Evolutionary conservation across 2,329 filamentous ascomycete species (phyloP).

Genomic region (Alternaria sp.): DNA sequence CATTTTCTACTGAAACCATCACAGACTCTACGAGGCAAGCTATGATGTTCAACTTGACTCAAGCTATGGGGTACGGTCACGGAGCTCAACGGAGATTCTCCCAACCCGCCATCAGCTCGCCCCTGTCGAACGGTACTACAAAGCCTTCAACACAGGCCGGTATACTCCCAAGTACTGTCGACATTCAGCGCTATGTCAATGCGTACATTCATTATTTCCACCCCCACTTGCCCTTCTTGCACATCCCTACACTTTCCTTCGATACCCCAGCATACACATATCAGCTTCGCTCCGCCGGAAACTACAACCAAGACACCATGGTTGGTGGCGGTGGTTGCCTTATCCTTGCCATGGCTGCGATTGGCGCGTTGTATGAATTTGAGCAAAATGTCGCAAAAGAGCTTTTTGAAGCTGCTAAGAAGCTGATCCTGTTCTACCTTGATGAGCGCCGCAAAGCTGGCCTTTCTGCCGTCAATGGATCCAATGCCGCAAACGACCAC

Average conservation of each 20-base stretch:
- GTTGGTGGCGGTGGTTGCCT: conserved; percentile 85
- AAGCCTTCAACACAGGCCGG: conserved; percentile 57
- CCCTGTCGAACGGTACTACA: conserved; percentile 51
- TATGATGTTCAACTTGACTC: conserved; percentile 68
- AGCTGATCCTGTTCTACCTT: conserved; percentile 91
- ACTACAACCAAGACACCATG: conserved; percentile 63
- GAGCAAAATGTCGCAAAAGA: conserved; percentile 82
- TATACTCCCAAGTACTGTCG: conserved; percentile 78
- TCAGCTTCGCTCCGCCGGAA: conserved; percentile 66
- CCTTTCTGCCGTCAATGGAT: conserved; percentile 68
- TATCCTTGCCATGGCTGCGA: conserved; percentile 87
- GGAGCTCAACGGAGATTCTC: conserved; percentile 65
- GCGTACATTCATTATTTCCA: conserved; percentile 94
- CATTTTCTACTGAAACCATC: conserved; percentile 71
- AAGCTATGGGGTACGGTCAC: conserved; percentile 64
- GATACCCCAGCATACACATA: conserved; percentile 75
- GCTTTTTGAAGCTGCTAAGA: conserved; percentile 91
- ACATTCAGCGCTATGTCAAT: conserved; percentile 89
- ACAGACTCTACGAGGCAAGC: conserved; percentile 72
- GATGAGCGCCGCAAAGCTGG: conserved; percentile 90
- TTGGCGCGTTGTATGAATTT: conserved; percentile 85
- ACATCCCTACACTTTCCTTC: conserved; percentile 91
- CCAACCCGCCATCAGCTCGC: conserved; percentile 65
- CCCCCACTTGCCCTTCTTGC: conserved; percentile 92
- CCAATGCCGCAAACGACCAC: conserved; percentile 63